Evolutionary conservation across 106 monocot species (phyloP), one percentile per base, ranked within the genome.

Genomic region (Phalaenopsis aphrodite): DNA sequence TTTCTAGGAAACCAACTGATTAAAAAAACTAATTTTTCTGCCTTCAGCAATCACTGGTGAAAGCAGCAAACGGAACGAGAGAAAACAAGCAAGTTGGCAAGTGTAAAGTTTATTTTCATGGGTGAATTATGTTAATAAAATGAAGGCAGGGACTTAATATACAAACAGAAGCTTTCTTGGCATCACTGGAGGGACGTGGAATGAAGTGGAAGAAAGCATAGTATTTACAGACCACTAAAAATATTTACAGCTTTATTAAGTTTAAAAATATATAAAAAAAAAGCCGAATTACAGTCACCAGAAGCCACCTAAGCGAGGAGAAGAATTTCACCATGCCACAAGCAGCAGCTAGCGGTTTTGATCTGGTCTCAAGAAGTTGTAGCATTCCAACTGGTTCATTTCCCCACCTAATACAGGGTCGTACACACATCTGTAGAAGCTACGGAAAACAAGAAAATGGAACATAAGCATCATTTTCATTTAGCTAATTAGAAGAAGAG

Each of bases 301-400:
- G 21, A 61, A 61, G 57, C 16, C 16, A n/a, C n/a, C 57, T n/a
- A 58, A 19, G 61, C 61, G 61, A 18, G 61, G 12, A n/a, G n/a
- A n/a, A 38, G 69, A 41, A 24, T 65, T 23, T 65, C 64, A 38
- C 71, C 71, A 39, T 71, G 30, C 39, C 9, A 30, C 45, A n/a
- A n/a, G n/a, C 43, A 42, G 74, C 43, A 45, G n/a, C 74, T 75
- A 75, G 3, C 1, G 65, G 46, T 80, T 83, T 82, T 52, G 78
- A 30, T 89, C 87, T 6, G 75, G 42, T 78, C 91, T 91, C 72
- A 93, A 30, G 82, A 93, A 84, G 78, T 84, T 91, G 80, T 83
- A 80, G 73, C 91, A 93, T 67, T 91, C 93, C 42, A 91, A 71
- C 52, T 93, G 89, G 43, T 68, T 87, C 93, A 91, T 93, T 75